Conservation (phyloP, 345 rosid species). For the Moricandia arvensis region DNA sequence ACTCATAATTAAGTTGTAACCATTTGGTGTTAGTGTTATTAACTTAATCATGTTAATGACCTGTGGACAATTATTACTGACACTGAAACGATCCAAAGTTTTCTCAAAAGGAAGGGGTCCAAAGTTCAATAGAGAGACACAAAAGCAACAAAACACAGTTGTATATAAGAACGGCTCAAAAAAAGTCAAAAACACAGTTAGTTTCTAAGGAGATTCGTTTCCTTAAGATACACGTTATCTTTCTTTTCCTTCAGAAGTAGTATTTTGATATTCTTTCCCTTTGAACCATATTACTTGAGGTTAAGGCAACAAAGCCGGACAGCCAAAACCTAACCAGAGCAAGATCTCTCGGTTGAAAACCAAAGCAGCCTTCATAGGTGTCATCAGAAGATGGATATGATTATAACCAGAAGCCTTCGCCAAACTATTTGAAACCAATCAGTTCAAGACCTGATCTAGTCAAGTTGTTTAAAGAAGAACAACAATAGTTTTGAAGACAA, state of each 20-base stretch:
- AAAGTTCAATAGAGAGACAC: neutral
- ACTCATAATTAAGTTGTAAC: neutral
- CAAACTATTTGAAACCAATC: constrained; percentile 27
- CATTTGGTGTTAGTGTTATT: constrained; percentile 9
- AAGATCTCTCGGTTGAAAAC: neutral
- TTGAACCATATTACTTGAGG: neutral
- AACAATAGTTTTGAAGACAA: constrained; percentile 32
- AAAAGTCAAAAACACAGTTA: constrained; percentile 32
- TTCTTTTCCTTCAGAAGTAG: neutral
- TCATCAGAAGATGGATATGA: constrained; percentile 28
- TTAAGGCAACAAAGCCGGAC: constrained; percentile 45
- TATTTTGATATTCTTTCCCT: neutral
- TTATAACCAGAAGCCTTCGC: constrained; percentile 39
- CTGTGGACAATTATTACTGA: constrained; percentile 26
- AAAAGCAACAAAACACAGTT: neutral
- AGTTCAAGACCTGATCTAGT: constrained; percentile 47
- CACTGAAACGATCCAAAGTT: constrained; percentile 22
- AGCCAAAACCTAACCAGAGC: constrained; percentile 41
- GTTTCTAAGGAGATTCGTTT: neutral
- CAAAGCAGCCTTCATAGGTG: neutral
- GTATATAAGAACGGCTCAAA: constrained; percentile 23
- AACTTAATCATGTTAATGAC: constrained; percentile 25
- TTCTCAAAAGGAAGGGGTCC: no score
- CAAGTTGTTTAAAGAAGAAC: constrained; percentile 41
- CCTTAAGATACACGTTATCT: constrained; percentile 26